Percentiles rank a stretch among this genome's conserved stretches.
Conservation (phyloP, 441 rosid genomes). For the Aquilaria agallochum region DNA sequence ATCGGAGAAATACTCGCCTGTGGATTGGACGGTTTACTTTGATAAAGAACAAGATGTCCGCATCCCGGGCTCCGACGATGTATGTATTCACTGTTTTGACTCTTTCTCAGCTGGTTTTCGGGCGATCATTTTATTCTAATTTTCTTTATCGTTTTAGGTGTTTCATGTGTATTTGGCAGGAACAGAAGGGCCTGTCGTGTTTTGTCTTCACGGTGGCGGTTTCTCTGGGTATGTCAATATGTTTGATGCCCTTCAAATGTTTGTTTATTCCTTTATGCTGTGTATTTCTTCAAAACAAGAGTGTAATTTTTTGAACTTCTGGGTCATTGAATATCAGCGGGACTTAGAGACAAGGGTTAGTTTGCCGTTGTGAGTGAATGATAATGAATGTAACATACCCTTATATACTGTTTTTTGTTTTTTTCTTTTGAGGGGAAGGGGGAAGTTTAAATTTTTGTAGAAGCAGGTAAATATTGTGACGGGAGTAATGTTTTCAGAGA, state of each 20-base stretch:
- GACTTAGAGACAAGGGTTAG: too few species aligned
- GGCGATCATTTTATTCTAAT: conserved; percentile 25
- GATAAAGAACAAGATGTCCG: conserved; percentile 74
- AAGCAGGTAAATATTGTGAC: too few species aligned
- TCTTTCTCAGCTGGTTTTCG: neutral
- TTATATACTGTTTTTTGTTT: too few species aligned
- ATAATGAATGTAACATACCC: too few species aligned
- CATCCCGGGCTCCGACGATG: conserved; percentile 66
- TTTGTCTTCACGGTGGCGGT: conserved; percentile 97
- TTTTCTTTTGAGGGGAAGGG: too few species aligned
- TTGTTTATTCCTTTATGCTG: too few species aligned
- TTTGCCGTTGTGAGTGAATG: too few species aligned
- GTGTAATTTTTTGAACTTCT: too few species aligned
- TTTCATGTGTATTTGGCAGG: conserved; percentile 95
- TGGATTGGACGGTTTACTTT: conserved; percentile 67
- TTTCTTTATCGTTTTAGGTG: conserved; percentile 46
- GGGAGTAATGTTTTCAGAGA: too few species aligned
- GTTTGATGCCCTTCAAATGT: neutral
- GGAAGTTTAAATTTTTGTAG: too few species aligned
- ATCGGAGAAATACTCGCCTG: conserved; percentile 52
- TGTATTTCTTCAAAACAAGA: too few species aligned
- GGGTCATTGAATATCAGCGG: too few species aligned
- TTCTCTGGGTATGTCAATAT: conserved; percentile 66
- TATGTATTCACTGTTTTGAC: conserved; percentile 23
- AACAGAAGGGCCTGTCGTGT: conserved; percentile 81